Base-by-base conservation (phyloP, 805 yeast genomes). In the Barnettozyma sucrosica region DNA sequence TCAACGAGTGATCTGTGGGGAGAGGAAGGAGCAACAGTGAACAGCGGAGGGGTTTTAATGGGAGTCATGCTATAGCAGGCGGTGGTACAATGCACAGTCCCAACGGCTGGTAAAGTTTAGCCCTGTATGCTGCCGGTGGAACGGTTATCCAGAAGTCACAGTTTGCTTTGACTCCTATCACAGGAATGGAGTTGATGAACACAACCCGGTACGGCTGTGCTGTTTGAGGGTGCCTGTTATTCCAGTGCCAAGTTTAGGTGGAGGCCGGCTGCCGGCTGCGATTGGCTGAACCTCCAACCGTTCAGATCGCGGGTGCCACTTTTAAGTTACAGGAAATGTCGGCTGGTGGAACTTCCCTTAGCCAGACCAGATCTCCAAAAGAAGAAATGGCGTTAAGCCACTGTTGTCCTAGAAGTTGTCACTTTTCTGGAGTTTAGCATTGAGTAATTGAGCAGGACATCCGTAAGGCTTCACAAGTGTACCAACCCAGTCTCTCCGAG, bases 241-340 rank as follows among this genome's bases (percentile, higher is more conserved):
- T 11, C 14, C 13, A 9, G 37, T 18, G 37, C 37, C 37, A 34
- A 34, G 37, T 32, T 32, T 20, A 16, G 21, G 37, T 34, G 37
- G 37, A 34, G 37, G 21, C 37, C 21, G 37, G 8, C 14, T 16
- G 21, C 23, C 21, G 23, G 37, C 37, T 34, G 21, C 16, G 37
- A 34, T 34, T 34, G 37, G 37, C 37, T 34, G 8, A 28, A 28
- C 0, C 85, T 87, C 2, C 84, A 80, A 54, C 65, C 79, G 54
- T 80, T 80, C 63, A 71, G 74, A 51, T 7, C 32, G n/a, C 25
- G 25, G 25, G 25, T 23, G 25, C 8, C 25, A 23, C 25, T 23
- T 23, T n/a, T 23, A 8, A 23, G 25, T 23, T 23, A 6, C 25
- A 23, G n/a, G n/a, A n/a, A n/a, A n/a, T 23, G 25, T 23, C 8